Percentiles rank a stretch among this genome's conserved stretches.
phyloP scores from a whole-genome alignment of 108 stramenopile species.

The Nitzschia sp. region DNA sequence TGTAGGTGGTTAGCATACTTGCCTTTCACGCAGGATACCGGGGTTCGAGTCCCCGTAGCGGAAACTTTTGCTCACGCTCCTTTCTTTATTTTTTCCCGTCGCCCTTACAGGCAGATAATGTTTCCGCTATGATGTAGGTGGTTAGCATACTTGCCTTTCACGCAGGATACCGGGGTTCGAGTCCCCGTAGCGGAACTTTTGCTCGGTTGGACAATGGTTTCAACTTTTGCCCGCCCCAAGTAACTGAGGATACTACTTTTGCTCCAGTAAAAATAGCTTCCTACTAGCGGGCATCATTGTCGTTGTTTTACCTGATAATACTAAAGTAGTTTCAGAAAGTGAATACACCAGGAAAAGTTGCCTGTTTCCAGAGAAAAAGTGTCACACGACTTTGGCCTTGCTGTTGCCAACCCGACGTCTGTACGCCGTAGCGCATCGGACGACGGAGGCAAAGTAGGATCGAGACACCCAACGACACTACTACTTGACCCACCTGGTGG shows the following conservation, averaged over 20 bases:
- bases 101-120: no score
- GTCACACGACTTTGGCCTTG: no score
- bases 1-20: slow-evolving; percentile 82
- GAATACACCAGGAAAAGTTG: no score
- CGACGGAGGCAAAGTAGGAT: no score
- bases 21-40: slow-evolving; percentile 76
- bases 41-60: slow-evolving; percentile 69
- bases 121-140: slow-evolving; percentile 68
- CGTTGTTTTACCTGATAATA: no score
- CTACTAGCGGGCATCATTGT: neutral
- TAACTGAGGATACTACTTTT: neutral
- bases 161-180: slow-evolving; percentile 67
- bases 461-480: no score
- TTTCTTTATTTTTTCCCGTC: no score
- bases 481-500: no score
- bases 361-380: no score
- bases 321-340: no score
- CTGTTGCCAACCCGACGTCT: no score
- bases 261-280: neutral
- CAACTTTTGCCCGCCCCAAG: neutral
- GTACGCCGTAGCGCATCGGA: no score
- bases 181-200: slow-evolving; percentile 54
- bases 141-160: slow-evolving; percentile 76
- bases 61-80: slow-evolving; percentile 19
- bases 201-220: neutral